phyloP scores from a whole-genome alignment of 2,329 filamentous ascomycete species.

The Aspergillus pseudotamarii region DNA sequence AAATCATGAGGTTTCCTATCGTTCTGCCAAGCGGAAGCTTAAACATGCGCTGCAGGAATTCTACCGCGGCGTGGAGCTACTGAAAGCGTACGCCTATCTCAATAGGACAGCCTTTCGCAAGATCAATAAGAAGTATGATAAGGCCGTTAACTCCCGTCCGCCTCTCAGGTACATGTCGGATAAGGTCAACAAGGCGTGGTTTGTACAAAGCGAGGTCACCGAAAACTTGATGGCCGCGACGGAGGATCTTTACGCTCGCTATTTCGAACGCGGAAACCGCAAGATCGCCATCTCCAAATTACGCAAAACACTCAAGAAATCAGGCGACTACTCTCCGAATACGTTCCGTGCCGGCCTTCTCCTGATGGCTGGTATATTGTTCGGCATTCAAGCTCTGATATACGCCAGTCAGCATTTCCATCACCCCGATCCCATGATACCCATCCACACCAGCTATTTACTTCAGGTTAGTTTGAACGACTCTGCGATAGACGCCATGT shows the following conservation, averaged over 20 bases:
- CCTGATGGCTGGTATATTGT: constrained; percentile 68
- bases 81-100: constrained; percentile 87
- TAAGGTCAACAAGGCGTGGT: constrained; percentile 87
- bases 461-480: constrained; percentile 57
- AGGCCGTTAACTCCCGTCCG: constrained; percentile 77
- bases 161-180: constrained; percentile 83
- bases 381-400: constrained; percentile 67
- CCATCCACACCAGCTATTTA: constrained; percentile 65
- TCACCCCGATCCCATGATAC: constrained; percentile 52
- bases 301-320: constrained; percentile 66
- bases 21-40: constrained; percentile 85
- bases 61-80: constrained; percentile 84
- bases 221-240: constrained; percentile 78
- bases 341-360: constrained; percentile 66
- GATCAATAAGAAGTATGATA: constrained; percentile 99
- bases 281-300: constrained; percentile 90
- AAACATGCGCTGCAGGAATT: constrained; percentile 91
- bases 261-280: constrained; percentile 91
- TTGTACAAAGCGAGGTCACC: constrained; percentile 83
- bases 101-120: constrained; percentile 95
- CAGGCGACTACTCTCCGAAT: constrained; percentile 60
- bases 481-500: background rate
- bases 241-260: constrained; percentile 90
- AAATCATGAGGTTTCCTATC: constrained; percentile 69
- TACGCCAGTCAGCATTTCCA: constrained; percentile 59